Conservation (phyloP, 345 rosid species). For the Hibiscus tridactylites region DNA sequence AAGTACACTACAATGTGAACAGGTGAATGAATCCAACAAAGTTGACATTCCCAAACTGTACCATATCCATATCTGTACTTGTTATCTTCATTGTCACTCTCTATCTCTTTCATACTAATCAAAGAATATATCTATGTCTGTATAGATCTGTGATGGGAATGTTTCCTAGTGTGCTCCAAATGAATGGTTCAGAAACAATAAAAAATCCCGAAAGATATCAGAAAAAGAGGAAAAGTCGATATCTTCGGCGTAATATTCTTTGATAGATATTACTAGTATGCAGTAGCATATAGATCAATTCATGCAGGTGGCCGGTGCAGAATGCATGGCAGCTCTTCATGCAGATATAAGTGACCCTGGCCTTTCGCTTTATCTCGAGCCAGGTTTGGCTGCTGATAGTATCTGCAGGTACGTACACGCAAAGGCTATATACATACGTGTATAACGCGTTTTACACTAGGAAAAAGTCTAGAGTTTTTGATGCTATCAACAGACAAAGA, state of each 20-base stretch:
- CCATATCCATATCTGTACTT: neutral
- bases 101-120: slow-evolving; percentile 1
- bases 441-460: neutral
- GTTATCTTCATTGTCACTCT: neutral
- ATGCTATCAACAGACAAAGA: neutral
- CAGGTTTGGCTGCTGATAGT: neutral
- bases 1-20: neutral
- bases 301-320: neutral
- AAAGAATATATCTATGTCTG: neutral
- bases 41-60: too few species aligned
- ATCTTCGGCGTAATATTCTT: neutral
- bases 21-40: neutral
- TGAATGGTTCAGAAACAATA: neutral
- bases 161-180: neutral
- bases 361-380: slow-evolving; percentile 17
- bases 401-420: neutral
- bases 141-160: neutral
- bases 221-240: neutral
- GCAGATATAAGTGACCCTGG: neutral
- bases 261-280: neutral
- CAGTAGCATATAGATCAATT: neutral
- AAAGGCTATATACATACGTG: neutral
- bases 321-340: neutral
- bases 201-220: too few species aligned
- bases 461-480: too few species aligned